Percentiles rank a stretch among this genome's conserved stretches.
Evolutionary conservation across 2,329 filamentous ascomycete genomes (phyloP).

Genomic region (Ophiostoma novo-ulmi): DNA sequence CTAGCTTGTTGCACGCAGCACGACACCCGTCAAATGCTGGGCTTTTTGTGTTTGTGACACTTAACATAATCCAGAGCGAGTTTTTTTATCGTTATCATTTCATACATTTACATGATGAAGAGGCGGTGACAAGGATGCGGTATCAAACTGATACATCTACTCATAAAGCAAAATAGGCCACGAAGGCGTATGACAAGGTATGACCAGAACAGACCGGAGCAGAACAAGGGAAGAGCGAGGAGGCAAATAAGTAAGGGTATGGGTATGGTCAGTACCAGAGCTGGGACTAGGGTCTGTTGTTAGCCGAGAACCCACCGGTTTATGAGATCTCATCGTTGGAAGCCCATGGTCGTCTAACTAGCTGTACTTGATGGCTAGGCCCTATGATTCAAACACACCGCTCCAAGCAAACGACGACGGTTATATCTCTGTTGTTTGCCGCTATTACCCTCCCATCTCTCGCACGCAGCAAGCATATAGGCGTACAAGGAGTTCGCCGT

Average conservation of each 20-base stretch:
- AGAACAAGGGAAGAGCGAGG: neutral
- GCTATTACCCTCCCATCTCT: neutral
- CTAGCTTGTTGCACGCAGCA: constrained; percentile 19
- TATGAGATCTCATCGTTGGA: neutral
- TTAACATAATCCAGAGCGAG: neutral
- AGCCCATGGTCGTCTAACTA: neutral
- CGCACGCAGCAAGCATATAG: constrained; percentile 15
- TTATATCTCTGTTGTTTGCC: neutral
- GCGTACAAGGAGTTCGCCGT: constrained; percentile 17
- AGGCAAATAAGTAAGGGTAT: neutral
- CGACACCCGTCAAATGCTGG: constrained; percentile 21
- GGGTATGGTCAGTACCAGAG: constrained; percentile 1
- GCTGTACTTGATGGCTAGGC: neutral
- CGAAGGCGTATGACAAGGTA: neutral
- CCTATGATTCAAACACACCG: neutral
- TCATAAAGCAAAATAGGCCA: neutral
- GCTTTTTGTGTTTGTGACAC: constrained; percentile 6
- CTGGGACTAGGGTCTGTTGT: constrained; percentile 13
- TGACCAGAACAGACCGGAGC: neutral
- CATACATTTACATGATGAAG: neutral
- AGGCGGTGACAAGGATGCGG: constrained; percentile 4
- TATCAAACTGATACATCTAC: neutral
- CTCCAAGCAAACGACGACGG: neutral
- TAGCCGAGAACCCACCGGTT: constrained; percentile 17
- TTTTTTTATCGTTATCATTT: neutral